phyloP scores from a whole-genome alignment of 371 early-diverging fungal species.

The Phascolomyces articulosus region DNA sequence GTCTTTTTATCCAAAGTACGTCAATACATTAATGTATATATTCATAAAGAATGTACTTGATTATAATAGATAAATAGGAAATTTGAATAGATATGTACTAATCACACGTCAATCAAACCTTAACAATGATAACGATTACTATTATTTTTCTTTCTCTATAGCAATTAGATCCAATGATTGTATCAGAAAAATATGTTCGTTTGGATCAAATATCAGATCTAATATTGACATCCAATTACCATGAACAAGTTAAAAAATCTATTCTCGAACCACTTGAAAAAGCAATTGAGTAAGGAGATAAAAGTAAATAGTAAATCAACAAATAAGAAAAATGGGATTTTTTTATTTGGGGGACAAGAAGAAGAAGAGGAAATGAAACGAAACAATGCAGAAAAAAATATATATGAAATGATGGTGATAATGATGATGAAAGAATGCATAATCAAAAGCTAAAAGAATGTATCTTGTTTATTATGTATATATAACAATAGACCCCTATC shows the following conservation, averaged over 20 bases:
- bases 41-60: too few species aligned
- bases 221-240: slow-evolving; percentile 19
- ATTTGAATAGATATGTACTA: too few species aligned
- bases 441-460: background rate
- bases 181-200: slow-evolving; percentile 8
- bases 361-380: too few species aligned
- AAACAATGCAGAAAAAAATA: too few species aligned
- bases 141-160: too few species aligned
- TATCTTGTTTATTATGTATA: background rate
- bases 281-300: slow-evolving; percentile 24
- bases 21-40: background rate
- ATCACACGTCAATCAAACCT: background rate
- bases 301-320: too few species aligned
- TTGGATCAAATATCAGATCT: slow-evolving; percentile 14
- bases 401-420: background rate
- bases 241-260: background rate
- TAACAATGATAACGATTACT: background rate
- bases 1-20: slow-evolving; percentile 22
- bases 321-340: too few species aligned
- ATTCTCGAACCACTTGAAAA: slow-evolving; percentile 15
- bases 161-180: slow-evolving; percentile 6
- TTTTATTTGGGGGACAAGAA: too few species aligned
- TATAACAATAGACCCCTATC: slow-evolving; percentile 21
- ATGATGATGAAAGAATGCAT: background rate
- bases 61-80: too few species aligned